Conservation (phyloP, 495 filamentous ascomycete genomes). For the Hypoxylon subgilvum region DNA sequence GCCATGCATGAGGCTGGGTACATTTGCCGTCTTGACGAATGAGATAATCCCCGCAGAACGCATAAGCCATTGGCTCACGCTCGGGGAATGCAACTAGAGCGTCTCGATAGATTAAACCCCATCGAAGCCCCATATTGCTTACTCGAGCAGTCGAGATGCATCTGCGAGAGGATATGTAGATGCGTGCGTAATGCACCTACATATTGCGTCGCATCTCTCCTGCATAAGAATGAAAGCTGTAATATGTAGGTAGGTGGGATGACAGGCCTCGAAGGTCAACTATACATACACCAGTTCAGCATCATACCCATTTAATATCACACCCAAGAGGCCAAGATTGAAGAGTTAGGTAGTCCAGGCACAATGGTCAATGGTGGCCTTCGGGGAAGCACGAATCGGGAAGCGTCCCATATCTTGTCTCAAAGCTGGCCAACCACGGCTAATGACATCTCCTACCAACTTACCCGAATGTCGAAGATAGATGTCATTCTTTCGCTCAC, state of each 20-base stretch:
- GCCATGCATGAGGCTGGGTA: slow-evolving; percentile 34
- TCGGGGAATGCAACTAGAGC: slow-evolving; percentile 30
- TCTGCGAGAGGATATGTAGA: slow-evolving; percentile 25
- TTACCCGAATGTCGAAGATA: slow-evolving; percentile 20
- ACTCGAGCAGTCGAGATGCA: slow-evolving; percentile 37
- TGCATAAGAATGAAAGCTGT: slow-evolving; percentile 32
- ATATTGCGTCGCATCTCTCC: slow-evolving; percentile 38
- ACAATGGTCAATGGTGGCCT: slow-evolving; percentile 17
- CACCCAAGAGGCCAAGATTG: slow-evolving; percentile 15
- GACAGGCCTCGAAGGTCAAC: slow-evolving; percentile 19
- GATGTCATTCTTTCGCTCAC: slow-evolving; percentile 23
- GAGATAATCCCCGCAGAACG: slow-evolving; percentile 40
- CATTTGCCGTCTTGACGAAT: slow-evolving; percentile 34
- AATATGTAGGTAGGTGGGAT: slow-evolving; percentile 19
- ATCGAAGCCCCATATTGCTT: slow-evolving; percentile 31
- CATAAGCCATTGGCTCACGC: slow-evolving; percentile 28
- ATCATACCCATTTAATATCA: too few species aligned
- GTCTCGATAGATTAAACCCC: slow-evolving; percentile 36
- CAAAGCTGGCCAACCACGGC: slow-evolving; percentile 27
- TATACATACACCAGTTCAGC: slow-evolving; percentile 12
- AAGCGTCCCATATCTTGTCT: slow-evolving; percentile 37
- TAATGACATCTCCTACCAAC: slow-evolving; percentile 11
- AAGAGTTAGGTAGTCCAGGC: slow-evolving; percentile 32
- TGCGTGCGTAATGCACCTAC: slow-evolving; percentile 20
- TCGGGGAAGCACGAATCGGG: slow-evolving; percentile 35